A percentile compares a stretch with the other conserved stretches of the same genome.
These are phyloP conservation scores for Trypanosoma caninum DNA, from an alignment of 208 protist species.

Conservation along the genomic window DNA sequence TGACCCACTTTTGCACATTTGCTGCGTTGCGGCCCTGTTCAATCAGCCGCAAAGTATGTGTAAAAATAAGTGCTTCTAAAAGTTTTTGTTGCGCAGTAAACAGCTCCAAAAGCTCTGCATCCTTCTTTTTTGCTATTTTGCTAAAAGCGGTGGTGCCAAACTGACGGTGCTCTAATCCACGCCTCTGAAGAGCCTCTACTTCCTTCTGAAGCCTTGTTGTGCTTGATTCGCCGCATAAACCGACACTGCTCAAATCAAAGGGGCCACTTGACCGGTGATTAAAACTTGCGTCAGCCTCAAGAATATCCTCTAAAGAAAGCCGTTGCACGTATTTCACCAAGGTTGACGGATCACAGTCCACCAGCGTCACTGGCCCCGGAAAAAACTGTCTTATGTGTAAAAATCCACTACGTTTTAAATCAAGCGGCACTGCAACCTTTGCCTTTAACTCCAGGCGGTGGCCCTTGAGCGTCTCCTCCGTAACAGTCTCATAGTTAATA, in stretches of 20 bases:
- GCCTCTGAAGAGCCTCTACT: constrained; percentile 25
- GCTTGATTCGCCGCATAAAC: constrained; percentile 13
- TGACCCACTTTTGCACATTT: constrained; percentile 33
- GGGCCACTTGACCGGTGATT: constrained; percentile 20
- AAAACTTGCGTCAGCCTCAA: constrained; percentile 45
- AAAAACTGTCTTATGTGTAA: constrained; percentile 91
- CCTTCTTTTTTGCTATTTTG: constrained; percentile 41
- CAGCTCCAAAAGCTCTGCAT: constrained; percentile 41
- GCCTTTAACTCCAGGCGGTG: constrained; percentile 46
- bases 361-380: constrained; percentile 72
- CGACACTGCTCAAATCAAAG: constrained; percentile 49
- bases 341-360: constrained; percentile 80
- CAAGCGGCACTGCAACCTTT: constrained; percentile 61
- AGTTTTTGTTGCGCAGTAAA: constrained; percentile 74
- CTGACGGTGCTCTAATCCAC: constrained; percentile 21
- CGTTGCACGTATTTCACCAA: constrained; percentile 87
- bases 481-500: constrained; percentile 65
- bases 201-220: constrained; percentile 26
- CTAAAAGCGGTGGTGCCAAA: constrained; percentile 29
- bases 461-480: constrained; percentile 45
- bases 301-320: constrained; percentile 73
- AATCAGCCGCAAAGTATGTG: constrained; percentile 63
- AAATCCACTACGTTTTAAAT: constrained; percentile 85
- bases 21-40: constrained; percentile 26
- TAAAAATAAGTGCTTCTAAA: constrained; percentile 54